Evolutionary conservation across 1,284 basidiomycete species (phyloP), one percentile per base, ranked within the genome.

Genomic region (Taiwanofungus camphoratus): DNA sequence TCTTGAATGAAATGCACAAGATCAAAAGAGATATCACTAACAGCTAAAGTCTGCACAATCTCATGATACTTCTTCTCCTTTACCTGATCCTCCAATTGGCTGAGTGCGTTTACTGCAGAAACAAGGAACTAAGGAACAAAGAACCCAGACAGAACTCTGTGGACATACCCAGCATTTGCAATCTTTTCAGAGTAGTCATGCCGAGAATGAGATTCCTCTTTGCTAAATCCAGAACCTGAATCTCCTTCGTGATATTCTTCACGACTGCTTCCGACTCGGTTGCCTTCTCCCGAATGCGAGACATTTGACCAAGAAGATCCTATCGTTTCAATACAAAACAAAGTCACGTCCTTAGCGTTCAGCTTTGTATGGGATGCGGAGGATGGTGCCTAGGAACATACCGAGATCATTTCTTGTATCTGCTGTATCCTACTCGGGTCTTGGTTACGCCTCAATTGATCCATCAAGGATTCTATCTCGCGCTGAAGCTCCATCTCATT

Each of bases 201-300:
- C 89, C 92, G 19, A 79, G 68, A 19, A 87, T 85, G 36, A 95
- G 74, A 59, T 99, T 98, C 66, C 84, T 86, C 74, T 99, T 99
- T 23, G 93, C 94, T 24, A 89, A 71, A 61, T 99, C 96, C 24
- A 99, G 74, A 5, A 87, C 81, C 61, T 97, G 92, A 44, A 99
- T 98, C 62, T 99, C 96, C 52, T 91, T 86, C 4, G 96, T 99
- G 55, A 99, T 96, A 49, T 92, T 83, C 46, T 88, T 78, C 26
- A 99, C 96, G 36, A 97, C 92, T 1, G 90, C 91, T 61, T 99
- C 95, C 9, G 92, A 93, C 62, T 97, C 93, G 0, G 90, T 88
- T 0, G 93, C 92, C 63, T 97, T 95, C 63, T 96, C 92, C 27
- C 92, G 78, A 53, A 98, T 97, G 41, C 85, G 82, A 19, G 87